Percentiles rank a stretch among this genome's conserved stretches.
Conservation (phyloP, 140 eudicot species). For the Anethum foeniculum region DNA sequence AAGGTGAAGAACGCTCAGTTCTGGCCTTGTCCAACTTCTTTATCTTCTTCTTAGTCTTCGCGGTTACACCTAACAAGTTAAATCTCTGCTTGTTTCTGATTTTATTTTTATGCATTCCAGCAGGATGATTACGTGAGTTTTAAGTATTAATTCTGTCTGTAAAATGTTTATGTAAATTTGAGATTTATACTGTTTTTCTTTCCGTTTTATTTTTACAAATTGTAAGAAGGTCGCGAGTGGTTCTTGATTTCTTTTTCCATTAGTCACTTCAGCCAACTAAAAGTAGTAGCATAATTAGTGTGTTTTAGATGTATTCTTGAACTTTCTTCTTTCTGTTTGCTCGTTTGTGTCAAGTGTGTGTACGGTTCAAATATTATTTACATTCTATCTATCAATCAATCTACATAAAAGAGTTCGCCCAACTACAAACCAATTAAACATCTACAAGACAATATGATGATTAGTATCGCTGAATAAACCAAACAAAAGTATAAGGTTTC, state of each 20-base stretch:
- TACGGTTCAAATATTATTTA: not conserved
- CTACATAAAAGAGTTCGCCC: not conserved
- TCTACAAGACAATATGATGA: not conserved
- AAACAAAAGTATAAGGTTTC: too few species aligned
- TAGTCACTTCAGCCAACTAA: not conserved
- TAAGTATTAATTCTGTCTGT: not conserved
- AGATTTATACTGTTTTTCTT: not conserved
- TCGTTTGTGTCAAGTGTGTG: not conserved
- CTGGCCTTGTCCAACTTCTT: constrained; percentile 65
- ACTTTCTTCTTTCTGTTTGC: not conserved
- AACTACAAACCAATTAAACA: not conserved
- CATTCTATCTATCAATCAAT: not conserved
- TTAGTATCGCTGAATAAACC: not conserved
- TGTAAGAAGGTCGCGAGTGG: not conserved
- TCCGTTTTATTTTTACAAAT: not conserved
- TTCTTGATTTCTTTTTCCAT: not conserved
- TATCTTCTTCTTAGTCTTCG: constrained; percentile 27
- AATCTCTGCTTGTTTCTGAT: not conserved
- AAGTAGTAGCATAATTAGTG: not conserved
- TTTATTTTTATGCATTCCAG: not conserved
- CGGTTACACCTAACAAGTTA: not conserved
- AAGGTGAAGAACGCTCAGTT: constrained; percentile 85
- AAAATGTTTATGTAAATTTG: not conserved
- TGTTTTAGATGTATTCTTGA: not conserved
- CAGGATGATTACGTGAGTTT: not conserved